Base-by-base conservation (phyloP, 1,284 basidiomycete species). In the Phenoliferia sp. region DNA sequence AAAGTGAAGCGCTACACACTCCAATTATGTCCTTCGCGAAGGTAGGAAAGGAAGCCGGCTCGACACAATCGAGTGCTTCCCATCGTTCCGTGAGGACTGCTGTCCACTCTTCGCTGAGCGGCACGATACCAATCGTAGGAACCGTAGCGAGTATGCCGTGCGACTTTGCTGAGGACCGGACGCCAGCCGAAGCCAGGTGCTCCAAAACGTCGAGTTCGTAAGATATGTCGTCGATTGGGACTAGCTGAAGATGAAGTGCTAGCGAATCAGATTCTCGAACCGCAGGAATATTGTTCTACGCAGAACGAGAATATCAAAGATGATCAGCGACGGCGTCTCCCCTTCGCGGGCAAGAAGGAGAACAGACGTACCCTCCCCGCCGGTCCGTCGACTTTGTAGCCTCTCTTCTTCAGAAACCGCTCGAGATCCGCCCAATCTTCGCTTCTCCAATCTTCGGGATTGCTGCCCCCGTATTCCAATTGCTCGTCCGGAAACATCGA, bases 191-290 rank as follows among this genome's bases (percentile, higher is more conserved):
- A 15, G 63, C 39, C 26, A 64, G 63, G 34, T 59, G 58, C 28
- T 64, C 63, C 48, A 64, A 34, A 50, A 60, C 39, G 63, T 64
- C 63, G 48, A 64, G 57, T n/a, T 64, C 63, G 35, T 59, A 59
- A n/a, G 57, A 59, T 9, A 19, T 32, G 19, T 64, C 63, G 57
- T 64, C 63, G 63, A 32, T 35, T 12, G 63, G 63, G 12, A 60
- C 34, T 44, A 57, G 22, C 50, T 17, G 32, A 33, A 63, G 59
- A 31, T 26, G 32, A 7, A 60, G 59, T 17, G 35, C 28, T 2
- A 60, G 59, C 0, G 26, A 31, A 44, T 60, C 59, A 19, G 59
- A 60, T 17, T 16, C 15, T 28, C 59, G 59, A n/a, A 17, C 15
- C 28, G 59, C 59, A 6, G 15, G 1, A 2, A 48, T 16, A n/a